Percentiles rank a stretch among this genome's conserved stretches.
Evolutionary conservation across 306 rosid species (phyloP).

Genomic region (Cyamopsis tetragonoloba): DNA sequence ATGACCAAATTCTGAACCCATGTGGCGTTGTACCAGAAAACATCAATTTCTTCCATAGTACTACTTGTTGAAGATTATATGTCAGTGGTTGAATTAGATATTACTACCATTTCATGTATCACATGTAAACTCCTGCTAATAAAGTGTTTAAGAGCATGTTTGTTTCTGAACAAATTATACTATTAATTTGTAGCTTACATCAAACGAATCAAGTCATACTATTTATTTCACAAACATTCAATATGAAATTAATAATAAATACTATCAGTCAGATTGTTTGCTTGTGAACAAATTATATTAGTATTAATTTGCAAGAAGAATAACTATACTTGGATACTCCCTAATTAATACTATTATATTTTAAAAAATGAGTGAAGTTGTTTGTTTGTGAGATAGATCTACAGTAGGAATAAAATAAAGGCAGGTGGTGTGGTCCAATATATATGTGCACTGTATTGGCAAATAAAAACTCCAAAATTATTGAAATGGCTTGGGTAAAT

Average conservation of each 20-base stretch:
- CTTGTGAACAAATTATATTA: too few relatives aligned
- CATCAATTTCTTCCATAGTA: neutral
- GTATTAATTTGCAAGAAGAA: too few relatives aligned
- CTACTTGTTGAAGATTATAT: neutral
- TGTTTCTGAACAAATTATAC: neutral
- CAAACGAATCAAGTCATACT: too few relatives aligned
- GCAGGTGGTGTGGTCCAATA: neutral
- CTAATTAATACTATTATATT: too few relatives aligned
- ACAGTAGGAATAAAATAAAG: neutral
- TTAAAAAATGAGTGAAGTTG: neutral
- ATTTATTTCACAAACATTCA: too few relatives aligned
- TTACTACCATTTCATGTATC: neutral
- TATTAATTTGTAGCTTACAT: neutral
- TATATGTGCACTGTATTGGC: neutral
- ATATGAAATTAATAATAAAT: too few relatives aligned
- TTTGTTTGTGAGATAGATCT: neutral
- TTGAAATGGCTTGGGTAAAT: neutral
- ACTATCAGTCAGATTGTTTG: too few relatives aligned
- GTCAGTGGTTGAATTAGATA: neutral
- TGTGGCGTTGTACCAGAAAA: neutral
- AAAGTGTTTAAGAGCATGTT: neutral
- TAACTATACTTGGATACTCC: too few relatives aligned
- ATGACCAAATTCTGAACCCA: neutral
- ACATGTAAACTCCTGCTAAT: neutral
- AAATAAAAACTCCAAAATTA: neutral